These are phyloP conservation scores for Ochromonas danica DNA, from an alignment of 108 stramenopile genomes.

Conservation along the genomic window DNA sequence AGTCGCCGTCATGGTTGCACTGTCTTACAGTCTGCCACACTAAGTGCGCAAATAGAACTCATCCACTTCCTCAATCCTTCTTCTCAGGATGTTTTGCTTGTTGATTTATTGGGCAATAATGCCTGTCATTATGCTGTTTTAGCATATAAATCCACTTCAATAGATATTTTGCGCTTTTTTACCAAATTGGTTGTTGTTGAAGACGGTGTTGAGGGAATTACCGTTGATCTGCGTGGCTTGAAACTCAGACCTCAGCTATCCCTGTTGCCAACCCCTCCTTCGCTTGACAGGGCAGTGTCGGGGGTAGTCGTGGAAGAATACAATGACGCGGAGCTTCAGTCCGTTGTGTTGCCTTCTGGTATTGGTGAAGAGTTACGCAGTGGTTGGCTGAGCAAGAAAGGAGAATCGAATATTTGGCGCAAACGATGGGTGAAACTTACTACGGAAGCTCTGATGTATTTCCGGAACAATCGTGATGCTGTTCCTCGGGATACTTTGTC, in stretches of 20 bases:
- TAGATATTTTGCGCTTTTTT: not conserved
- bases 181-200: not conserved
- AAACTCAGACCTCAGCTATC: not conserved
- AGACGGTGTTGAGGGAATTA: not conserved
- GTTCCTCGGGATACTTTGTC: constrained; percentile 1
- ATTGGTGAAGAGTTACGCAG: too few relatives aligned
- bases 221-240: not conserved
- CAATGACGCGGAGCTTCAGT: too few relatives aligned
- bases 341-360: too few relatives aligned
- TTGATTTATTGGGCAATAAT: not conserved
- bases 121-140: not conserved
- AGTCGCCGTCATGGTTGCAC: not conserved
- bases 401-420: constrained; percentile 14
- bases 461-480: not conserved
- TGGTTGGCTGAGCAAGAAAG: not conserved
- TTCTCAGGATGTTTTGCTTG: not conserved
- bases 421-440: constrained; percentile 4
- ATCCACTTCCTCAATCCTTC: not conserved
- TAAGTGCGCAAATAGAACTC: not conserved
- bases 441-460: constrained; percentile 17
- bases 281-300: not conserved
- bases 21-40: not conserved
- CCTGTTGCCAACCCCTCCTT: not conserved
- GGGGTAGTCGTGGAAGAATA: too few relatives aligned
- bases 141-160: not conserved